Evolutionary conservation across 2,329 filamentous ascomycete genomes (phyloP).

Genomic region (Botrytis squamosa): DNA sequence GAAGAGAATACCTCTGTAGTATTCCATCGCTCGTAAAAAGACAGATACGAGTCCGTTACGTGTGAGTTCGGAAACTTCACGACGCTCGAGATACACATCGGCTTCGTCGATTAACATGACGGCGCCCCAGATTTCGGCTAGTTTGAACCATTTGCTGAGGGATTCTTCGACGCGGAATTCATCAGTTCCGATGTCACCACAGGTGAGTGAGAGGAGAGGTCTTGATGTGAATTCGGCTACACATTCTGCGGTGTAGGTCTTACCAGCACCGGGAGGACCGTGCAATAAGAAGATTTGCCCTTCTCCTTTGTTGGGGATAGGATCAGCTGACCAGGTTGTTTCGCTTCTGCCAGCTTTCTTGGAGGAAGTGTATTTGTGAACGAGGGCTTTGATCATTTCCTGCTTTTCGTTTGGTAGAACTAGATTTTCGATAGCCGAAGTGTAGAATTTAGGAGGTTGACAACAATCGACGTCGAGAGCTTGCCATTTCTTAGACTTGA

Average conservation of each 20-base stretch:
- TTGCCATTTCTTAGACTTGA: constrained; percentile 33
- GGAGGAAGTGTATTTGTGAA: constrained; percentile 28
- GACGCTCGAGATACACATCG: constrained; percentile 48
- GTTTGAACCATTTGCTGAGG: constrained; percentile 48
- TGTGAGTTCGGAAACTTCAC: constrained; percentile 36
- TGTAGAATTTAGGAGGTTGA: constrained; percentile 28
- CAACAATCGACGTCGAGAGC: constrained; percentile 29
- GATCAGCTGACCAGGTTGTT: constrained; percentile 27
- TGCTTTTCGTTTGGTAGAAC: constrained; percentile 28
- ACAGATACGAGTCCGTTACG: constrained; percentile 42
- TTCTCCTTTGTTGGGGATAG: constrained; percentile 31
- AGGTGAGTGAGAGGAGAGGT: constrained; percentile 40
- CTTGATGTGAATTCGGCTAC: constrained; percentile 33
- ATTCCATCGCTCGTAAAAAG: constrained; percentile 44
- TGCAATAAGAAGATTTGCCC: constrained; percentile 33
- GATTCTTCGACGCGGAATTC: constrained; percentile 47
- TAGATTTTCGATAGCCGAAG: constrained; percentile 28
- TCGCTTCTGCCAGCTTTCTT: constrained; percentile 14
- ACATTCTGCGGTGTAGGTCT: constrained; percentile 32
- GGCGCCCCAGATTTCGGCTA: constrained; percentile 51
- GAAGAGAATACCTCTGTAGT: constrained; percentile 46
- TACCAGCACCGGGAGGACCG: constrained; percentile 30
- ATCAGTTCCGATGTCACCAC: constrained; percentile 50
- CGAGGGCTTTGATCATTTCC: constrained; percentile 30
- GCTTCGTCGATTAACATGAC: constrained; percentile 54